A percentile compares a stretch with the other conserved stretches of the same genome.
phyloP scores from a whole-genome alignment of 176 grass and related monocot genomes.

The Oryza longistaminata region DNA sequence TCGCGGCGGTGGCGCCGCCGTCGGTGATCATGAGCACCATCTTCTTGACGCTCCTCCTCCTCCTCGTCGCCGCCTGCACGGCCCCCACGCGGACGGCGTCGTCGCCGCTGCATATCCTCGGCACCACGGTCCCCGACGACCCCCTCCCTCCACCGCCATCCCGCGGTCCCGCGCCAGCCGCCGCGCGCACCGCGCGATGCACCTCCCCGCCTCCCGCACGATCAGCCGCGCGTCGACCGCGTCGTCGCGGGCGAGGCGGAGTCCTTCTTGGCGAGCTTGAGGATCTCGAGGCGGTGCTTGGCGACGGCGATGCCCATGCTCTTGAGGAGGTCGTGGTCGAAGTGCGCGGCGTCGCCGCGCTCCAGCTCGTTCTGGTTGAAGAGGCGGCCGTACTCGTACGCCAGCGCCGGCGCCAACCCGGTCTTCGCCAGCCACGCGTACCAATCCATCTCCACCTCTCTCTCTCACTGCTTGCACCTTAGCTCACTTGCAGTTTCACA shows the following conservation, averaged over 20 bases:
- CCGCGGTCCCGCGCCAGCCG: conserved; percentile 13
- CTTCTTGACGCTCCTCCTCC: conserved; percentile 43
- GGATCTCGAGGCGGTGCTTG: conserved; percentile 83
- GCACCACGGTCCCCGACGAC: conserved; percentile 43
- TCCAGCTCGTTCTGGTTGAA: conserved; percentile 77
- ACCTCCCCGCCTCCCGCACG: conserved; percentile 41
- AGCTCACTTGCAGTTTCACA: neutral
- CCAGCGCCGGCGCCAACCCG: conserved; percentile 52
- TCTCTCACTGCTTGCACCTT: neutral
- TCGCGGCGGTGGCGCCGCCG: neutral
- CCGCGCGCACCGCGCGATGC: conserved; percentile 46
- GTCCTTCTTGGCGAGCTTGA: conserved; percentile 53
- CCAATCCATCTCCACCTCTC: conserved; percentile 63
- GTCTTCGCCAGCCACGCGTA: conserved; percentile 75
- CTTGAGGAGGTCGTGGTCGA: conserved; percentile 91
- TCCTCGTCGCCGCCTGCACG: conserved; percentile 21
- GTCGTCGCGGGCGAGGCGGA: too few relatives aligned
- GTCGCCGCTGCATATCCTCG: conserved; percentile 46
- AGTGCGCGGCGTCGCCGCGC: conserved; percentile 59
- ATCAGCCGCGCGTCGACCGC: neutral
- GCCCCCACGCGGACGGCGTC: conserved; percentile 40
- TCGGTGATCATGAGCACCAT: conserved; percentile 71
- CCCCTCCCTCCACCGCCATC: neutral
- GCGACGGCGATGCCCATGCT: conserved; percentile 91
- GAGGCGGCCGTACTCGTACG: conserved; percentile 61